These are phyloP conservation scores for Gnetum montanum DNA, from an alignment of 75 land plant species.

Conservation along the genomic window DNA sequence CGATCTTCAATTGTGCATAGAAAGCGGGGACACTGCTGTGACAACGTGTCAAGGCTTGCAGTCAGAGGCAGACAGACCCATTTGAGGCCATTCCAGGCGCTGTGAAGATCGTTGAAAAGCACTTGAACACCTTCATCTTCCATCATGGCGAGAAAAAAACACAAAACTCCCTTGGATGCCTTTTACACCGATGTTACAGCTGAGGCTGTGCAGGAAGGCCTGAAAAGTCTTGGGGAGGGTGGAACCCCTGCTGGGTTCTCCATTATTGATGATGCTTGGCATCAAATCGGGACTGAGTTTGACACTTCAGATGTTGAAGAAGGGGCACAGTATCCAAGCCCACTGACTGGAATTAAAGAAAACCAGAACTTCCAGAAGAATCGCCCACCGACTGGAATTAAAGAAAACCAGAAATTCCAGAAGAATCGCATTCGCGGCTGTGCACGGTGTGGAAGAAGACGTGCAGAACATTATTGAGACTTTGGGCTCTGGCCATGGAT, in stretches of 20 bases:
- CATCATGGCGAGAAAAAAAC: conserved; percentile 59
- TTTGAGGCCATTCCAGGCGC: conserved; percentile 80
- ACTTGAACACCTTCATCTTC: conserved; percentile 65
- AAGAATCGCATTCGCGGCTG: conserved; percentile 44
- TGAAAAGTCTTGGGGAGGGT: conserved; percentile 59
- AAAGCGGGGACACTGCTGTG: conserved; percentile 68
- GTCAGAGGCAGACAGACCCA: conserved; percentile 67
- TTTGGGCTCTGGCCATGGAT: conserved; percentile 67
- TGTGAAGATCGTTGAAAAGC: conserved; percentile 56
- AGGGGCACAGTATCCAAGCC: conserved; percentile 82
- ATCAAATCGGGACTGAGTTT: conserved; percentile 60
- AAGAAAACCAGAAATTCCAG: conserved; percentile 85
- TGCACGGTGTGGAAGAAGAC: conserved; percentile 90
- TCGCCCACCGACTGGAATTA: conserved; percentile 77
- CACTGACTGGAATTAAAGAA: conserved; percentile 88
- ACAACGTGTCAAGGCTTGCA: conserved; percentile 37
- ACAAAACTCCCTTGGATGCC: conserved; percentile 85
- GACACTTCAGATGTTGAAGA: conserved; percentile 39
- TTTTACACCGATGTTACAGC: conserved; percentile 97
- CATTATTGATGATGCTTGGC: conserved; percentile 96
- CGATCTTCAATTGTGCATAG: conserved; percentile 64
- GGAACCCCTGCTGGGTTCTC: conserved; percentile 77
- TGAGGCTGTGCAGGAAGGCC: conserved; percentile 82
- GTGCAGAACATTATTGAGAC: conserved; percentile 81
- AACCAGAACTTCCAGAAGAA: conserved; percentile 82